Evolutionary conservation across 2,329 filamentous ascomycete genomes (phyloP).

Genomic region (Drechslera avenae): DNA sequence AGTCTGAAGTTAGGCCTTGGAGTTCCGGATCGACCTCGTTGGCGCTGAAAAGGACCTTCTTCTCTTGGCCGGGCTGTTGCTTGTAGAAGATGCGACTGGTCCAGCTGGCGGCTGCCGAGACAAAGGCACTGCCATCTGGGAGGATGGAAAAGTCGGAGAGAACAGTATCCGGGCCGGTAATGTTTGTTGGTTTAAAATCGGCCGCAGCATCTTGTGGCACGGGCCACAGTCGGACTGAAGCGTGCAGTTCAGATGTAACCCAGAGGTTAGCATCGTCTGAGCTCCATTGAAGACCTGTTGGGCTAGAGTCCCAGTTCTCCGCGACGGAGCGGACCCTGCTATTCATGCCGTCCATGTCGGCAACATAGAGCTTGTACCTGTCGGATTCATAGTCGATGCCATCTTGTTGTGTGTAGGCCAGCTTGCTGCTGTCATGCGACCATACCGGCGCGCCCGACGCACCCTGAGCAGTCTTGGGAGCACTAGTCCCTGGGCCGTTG

Average conservation of each 20-base stretch:
- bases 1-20: slow-evolving; percentile 66
- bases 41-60: slow-evolving; percentile 60
- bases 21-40: slow-evolving; percentile 68
- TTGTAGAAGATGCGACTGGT: slow-evolving; percentile 42
- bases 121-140: slow-evolving; percentile 61
- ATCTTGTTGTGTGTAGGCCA: slow-evolving; percentile 77
- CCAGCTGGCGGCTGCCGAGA: slow-evolving; percentile 42
- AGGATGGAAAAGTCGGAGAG: slow-evolving; percentile 58
- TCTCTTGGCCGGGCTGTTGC: slow-evolving; percentile 38
- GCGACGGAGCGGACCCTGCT: slow-evolving; percentile 35
- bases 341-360: slow-evolving; percentile 38
- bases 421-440: slow-evolving; percentile 70
- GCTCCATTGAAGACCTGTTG: slow-evolving; percentile 36
- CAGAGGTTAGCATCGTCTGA: slow-evolving; percentile 39
- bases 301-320: slow-evolving; percentile 44
- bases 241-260: slow-evolving; percentile 41
- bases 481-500: slow-evolving; percentile 40
- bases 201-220: slow-evolving; percentile 63
- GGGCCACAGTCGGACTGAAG: slow-evolving; percentile 58
- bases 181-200: slow-evolving; percentile 53
- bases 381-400: slow-evolving; percentile 76
- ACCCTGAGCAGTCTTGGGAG: slow-evolving; percentile 57
- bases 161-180: slow-evolving; percentile 50
- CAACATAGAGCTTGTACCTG: slow-evolving; percentile 60
- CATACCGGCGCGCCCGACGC: slow-evolving; percentile 72